Evolutionary conservation across 495 filamentous ascomycete species (phyloP).

Genomic region (Hapsidospora chrysogenum): DNA sequence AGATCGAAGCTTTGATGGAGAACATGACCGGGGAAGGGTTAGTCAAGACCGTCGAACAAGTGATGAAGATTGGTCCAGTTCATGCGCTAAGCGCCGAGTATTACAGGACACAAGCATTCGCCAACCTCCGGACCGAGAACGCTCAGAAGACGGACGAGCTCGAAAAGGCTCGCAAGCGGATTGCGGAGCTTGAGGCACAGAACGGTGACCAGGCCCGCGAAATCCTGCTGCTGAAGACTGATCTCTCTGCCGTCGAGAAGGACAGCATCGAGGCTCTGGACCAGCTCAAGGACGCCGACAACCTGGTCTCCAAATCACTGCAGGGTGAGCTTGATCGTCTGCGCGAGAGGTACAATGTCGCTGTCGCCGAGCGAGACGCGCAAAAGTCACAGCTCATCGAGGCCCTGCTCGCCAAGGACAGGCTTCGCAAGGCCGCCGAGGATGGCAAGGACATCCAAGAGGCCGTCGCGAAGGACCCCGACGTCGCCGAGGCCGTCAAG

Average conservation of each 20-base stretch:
- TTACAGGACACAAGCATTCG: constrained; percentile 20
- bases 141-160: constrained; percentile 14
- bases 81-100: constrained; percentile 19
- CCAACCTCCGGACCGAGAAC: constrained; percentile 18
- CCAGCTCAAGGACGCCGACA: constrained; percentile 34
- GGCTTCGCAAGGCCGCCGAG: constrained; percentile 32
- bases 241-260: constrained; percentile 27
- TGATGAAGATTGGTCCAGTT: constrained; percentile 11
- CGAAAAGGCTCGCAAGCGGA: constrained; percentile 18
- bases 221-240: constrained; percentile 19
- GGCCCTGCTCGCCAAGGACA: constrained; percentile 34
- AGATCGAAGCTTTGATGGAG: constrained; percentile 29
- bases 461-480: constrained; percentile 8
- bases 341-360: constrained; percentile 20
- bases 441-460: constrained; percentile 20
- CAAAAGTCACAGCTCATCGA: constrained; percentile 34
- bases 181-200: constrained; percentile 25
- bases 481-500: constrained; percentile 5
- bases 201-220: constrained; percentile 28
- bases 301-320: constrained; percentile 32
- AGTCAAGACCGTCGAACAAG: constrained; percentile 14
- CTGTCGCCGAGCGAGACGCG: constrained; percentile 26
- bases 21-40: constrained; percentile 30
- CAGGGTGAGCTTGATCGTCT: constrained; percentile 31
- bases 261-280: constrained; percentile 28